A percentile compares a stretch with the other conserved stretches of the same genome.
phyloP scores from a whole-genome alignment of 352 stramenopile species.

The Globisporangium takayamanum region DNA sequence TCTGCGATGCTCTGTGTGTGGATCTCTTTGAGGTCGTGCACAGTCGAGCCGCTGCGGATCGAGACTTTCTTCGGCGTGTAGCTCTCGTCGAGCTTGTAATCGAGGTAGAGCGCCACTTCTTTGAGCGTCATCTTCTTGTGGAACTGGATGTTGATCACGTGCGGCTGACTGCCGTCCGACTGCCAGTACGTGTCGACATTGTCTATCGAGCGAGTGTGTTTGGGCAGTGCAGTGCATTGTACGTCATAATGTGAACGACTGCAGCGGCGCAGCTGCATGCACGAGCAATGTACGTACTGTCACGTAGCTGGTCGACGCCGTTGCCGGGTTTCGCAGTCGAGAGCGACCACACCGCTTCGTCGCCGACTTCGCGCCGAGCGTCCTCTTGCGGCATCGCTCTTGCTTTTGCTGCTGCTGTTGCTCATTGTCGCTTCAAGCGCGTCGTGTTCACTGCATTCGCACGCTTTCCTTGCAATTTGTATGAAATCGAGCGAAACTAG shows the following conservation, averaged over 20 bases:
- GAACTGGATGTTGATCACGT: constrained; percentile 98
- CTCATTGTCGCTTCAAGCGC: not conserved
- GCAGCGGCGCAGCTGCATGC: not conserved
- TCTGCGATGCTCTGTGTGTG: constrained; percentile 89
- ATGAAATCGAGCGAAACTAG: not conserved
- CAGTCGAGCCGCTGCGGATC: constrained; percentile 89
- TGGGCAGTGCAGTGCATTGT: not conserved
- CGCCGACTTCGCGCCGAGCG: constrained; percentile 58
- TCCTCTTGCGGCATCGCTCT: constrained; percentile 8
- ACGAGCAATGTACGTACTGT: constrained; percentile 53
- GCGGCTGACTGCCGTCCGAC: constrained; percentile 90
- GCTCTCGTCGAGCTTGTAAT: constrained; percentile 97
- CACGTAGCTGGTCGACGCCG: constrained; percentile 94
- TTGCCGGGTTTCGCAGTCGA: constrained; percentile 97
- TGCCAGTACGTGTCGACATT: constrained; percentile 98
- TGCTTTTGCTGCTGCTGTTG: not conserved
- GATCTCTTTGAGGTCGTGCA: constrained; percentile 95
- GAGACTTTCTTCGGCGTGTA: constrained; percentile 97
- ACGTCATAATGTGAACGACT: too few species aligned
- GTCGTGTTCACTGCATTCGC: not conserved
- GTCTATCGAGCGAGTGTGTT: constrained; percentile 33
- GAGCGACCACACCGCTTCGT: constrained; percentile 93
- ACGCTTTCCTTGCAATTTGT: not conserved
- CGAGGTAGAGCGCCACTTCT: constrained; percentile 95
- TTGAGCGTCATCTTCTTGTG: constrained; percentile 90